A percentile compares a stretch with the other conserved stretches of the same genome.
Evolutionary conservation across 441 rosid species (phyloP).

Genomic region (Pelargonium australe): DNA sequence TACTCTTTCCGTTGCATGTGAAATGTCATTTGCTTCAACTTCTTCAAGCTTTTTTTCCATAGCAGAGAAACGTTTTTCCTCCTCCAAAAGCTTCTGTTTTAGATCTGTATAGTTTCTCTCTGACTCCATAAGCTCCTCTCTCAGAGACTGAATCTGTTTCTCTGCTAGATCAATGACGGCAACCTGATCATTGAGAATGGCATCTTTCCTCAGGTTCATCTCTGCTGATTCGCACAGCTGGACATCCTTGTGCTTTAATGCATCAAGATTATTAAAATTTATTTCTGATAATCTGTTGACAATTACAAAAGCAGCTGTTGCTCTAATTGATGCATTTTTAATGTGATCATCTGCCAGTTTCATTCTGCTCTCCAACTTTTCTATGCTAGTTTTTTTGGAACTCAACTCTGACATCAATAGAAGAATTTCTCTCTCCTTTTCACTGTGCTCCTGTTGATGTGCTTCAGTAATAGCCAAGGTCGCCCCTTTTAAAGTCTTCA

Average conservation of each 20-base stretch:
- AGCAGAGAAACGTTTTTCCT: slow-evolving; percentile 41
- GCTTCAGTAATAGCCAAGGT: slow-evolving; percentile 80
- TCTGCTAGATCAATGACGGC: slow-evolving; percentile 35
- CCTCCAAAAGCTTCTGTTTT: slow-evolving; percentile 40
- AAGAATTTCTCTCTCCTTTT: slow-evolving; percentile 61
- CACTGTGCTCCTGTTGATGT: slow-evolving; percentile 72
- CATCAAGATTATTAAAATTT: slow-evolving; percentile 33
- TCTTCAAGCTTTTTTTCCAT: slow-evolving; percentile 57
- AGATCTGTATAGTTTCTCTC: slow-evolving; percentile 44
- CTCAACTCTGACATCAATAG: slow-evolving; percentile 50
- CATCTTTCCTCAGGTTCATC: slow-evolving; percentile 36
- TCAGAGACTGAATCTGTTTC: slow-evolving; percentile 42
- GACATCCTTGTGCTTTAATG: slow-evolving; percentile 45
- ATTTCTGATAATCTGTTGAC: slow-evolving; percentile 68
- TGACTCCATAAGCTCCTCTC: slow-evolving; percentile 38
- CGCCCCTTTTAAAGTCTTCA: slow-evolving; percentile 85
- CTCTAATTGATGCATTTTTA: slow-evolving; percentile 49
- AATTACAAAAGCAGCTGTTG: slow-evolving; percentile 78
- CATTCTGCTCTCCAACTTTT: slow-evolving; percentile 52
- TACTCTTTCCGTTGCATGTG: slow-evolving; percentile 52
- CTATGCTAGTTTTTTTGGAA: slow-evolving; percentile 38
- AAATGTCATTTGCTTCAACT: slow-evolving; percentile 53
- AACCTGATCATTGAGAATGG: slow-evolving; percentile 37
- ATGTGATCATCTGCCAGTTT: slow-evolving; percentile 47
- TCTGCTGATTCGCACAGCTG: slow-evolving; percentile 47